A percentile compares a stretch with the other conserved stretches of the same genome.
Conservation (phyloP, 345 rosid species). For the Reutealis trisperma region DNA sequence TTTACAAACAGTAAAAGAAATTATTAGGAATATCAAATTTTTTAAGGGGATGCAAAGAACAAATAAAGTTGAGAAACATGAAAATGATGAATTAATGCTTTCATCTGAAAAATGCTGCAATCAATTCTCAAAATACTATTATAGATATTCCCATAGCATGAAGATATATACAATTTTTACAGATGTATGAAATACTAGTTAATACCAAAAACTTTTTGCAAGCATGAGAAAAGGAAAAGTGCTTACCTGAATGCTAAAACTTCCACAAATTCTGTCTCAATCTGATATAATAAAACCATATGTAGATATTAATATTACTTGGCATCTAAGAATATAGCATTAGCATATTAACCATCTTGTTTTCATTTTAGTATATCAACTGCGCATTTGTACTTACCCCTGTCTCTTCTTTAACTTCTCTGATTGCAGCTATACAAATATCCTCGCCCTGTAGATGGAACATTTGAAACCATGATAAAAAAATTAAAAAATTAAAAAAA, state of each 20-base stretch:
- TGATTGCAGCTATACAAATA: slow-evolving; percentile 46
- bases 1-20: neutral
- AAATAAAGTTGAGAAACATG: neutral
- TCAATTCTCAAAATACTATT: neutral
- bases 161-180: neutral
- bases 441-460: slow-evolving; percentile 62
- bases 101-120: neutral
- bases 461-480: slow-evolving; percentile 1
- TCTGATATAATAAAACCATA: slow-evolving; percentile 34
- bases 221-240: neutral
- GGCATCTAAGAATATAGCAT: neutral
- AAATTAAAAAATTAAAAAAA: too few relatives aligned
- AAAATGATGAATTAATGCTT: neutral
- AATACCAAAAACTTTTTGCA: neutral
- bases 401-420: slow-evolving; percentile 85
- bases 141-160: neutral
- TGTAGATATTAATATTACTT: slow-evolving; percentile 7
- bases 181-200: neutral
- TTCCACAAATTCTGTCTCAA: slow-evolving; percentile 59
- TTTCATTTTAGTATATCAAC: neutral
- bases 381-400: slow-evolving; percentile 46
- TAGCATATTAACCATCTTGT: neutral
- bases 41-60: neutral
- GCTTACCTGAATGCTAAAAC: slow-evolving; percentile 61
- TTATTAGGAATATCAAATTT: neutral